Evolutionary conservation across 306 rosid genomes (phyloP).

Genomic region (Fragaria vesca): DNA sequence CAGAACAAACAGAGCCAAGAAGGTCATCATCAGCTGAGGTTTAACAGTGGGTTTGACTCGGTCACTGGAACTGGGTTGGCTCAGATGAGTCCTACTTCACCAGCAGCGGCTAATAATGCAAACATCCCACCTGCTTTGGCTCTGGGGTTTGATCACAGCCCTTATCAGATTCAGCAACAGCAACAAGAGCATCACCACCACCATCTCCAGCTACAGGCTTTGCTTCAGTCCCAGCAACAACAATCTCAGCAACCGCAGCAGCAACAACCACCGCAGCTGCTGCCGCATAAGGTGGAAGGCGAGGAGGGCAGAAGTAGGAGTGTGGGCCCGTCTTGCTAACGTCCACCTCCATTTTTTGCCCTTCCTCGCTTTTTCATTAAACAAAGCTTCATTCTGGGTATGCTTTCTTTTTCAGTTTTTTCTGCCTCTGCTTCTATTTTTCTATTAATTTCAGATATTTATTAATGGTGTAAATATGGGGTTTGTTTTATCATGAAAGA

Average conservation of each 20-base stretch:
- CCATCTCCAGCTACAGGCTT: conserved; percentile 44
- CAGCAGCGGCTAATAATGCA: not conserved
- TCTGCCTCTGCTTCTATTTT: not conserved
- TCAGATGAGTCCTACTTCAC: conserved; percentile 28
- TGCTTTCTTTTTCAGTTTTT: not conserved
- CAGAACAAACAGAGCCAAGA: conserved; percentile 40
- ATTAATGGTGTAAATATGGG: conserved; percentile 33
- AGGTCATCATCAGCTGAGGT: conserved; percentile 43
- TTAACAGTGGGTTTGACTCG: conserved; percentile 62
- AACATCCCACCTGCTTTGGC: conserved; percentile 68
- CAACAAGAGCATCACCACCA: conserved; percentile 33
- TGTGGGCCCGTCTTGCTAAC: conserved; percentile 62
- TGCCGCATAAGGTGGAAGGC: conserved; percentile 43
- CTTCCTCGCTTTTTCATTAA: conserved; percentile 29
- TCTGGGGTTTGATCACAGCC: conserved; percentile 54
- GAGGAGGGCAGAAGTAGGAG: conserved; percentile 65
- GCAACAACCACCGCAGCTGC: conserved; percentile 37
- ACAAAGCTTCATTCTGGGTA: conserved; percentile 52
- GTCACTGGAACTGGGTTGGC: conserved; percentile 48
- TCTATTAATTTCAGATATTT: conserved; percentile 6
- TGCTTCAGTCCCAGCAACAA: conserved; percentile 62
- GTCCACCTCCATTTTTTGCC: conserved; percentile 18
- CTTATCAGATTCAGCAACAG: conserved; percentile 53
- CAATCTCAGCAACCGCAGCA: conserved; percentile 20
- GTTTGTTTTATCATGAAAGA: conserved; percentile 24